Conservation (phyloP, 306 rosid genomes). For the Bauhinia variegata region DNA sequence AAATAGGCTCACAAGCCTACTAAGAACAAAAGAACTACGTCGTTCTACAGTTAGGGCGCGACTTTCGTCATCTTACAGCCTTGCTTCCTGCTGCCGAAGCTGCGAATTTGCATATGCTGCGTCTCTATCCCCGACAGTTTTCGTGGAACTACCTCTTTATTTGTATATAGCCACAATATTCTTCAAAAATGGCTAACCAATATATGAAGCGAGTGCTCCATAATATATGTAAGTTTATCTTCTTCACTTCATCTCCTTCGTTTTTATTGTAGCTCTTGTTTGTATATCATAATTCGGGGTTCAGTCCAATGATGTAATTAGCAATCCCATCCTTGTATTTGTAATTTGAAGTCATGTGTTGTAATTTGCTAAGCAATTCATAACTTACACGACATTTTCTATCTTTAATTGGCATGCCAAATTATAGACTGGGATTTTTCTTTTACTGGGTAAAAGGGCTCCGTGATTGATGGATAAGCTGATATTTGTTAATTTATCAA, state of each 20-base stretch:
- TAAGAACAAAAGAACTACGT: too few relatives aligned
- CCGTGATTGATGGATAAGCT: too few relatives aligned
- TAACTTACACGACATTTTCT: background rate
- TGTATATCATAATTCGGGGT: background rate
- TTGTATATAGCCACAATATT: background rate
- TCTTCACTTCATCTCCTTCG: background rate
- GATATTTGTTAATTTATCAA: background rate
- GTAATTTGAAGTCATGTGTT: background rate
- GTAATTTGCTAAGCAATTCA: background rate
- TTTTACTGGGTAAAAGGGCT: background rate
- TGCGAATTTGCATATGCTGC: too few relatives aligned
- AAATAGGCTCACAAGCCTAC: too few relatives aligned
- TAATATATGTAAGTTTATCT: slow-evolving; percentile 42
- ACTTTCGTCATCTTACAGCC: too few relatives aligned
- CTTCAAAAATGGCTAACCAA: slow-evolving; percentile 36
- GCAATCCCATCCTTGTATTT: background rate
- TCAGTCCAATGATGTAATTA: slow-evolving; percentile 21
- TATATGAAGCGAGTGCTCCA: slow-evolving; percentile 41
- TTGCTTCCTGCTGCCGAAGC: too few relatives aligned
- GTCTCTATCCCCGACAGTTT: too few relatives aligned
- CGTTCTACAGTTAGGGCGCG: too few relatives aligned
- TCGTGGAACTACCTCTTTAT: too few relatives aligned
- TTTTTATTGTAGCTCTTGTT: too few relatives aligned
- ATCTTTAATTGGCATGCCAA: background rate
- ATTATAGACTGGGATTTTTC: background rate